These are phyloP conservation scores for Torulaspora pretoriensis DNA, from an alignment of 1,139 yeast genomes.

Conservation along the genomic window DNA sequence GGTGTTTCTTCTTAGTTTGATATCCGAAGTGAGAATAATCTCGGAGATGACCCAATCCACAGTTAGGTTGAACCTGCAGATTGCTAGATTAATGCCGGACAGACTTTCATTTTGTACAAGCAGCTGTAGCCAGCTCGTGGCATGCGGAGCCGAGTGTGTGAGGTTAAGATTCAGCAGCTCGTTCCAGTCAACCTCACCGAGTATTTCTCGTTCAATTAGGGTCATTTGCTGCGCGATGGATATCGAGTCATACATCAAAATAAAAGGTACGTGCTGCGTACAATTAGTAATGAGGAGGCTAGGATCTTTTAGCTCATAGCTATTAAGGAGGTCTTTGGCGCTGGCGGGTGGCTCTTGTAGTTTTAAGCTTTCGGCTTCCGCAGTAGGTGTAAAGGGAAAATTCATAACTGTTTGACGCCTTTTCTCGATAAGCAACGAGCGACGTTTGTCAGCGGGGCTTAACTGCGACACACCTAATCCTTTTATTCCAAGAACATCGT, in stretches of 20 bases:
- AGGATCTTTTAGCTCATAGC: constrained; percentile 30
- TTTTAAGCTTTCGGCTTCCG: constrained; percentile 2
- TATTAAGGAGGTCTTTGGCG: constrained; percentile 25
- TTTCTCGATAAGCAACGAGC: constrained; percentile 37
- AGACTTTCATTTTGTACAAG: constrained; percentile 56
- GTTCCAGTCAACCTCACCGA: constrained; percentile 88
- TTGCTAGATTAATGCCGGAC: constrained; percentile 78
- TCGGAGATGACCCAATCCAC: constrained; percentile 93
- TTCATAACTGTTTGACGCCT: constrained; percentile 39
- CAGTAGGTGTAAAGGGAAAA: constrained; percentile 26
- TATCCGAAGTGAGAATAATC: constrained; percentile 61
- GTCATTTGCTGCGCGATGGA: constrained; percentile 77
- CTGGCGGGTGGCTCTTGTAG: constrained; percentile 15
- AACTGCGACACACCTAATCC: constrained; percentile 17
- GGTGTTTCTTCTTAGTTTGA: constrained; percentile 57
- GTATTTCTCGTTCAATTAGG: constrained; percentile 74
- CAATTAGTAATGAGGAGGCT: constrained; percentile 26
- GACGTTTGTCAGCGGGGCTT: constrained; percentile 28
- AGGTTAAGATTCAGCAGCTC: constrained; percentile 77
- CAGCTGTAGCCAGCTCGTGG: constrained; percentile 83
- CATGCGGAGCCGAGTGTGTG: constrained; percentile 62
- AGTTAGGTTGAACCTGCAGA: constrained; percentile 81
- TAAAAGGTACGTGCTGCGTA: constrained; percentile 67
- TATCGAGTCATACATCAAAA: constrained; percentile 63
- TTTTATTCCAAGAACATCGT: constrained; percentile 33